Base-by-base conservation (phyloP, 2,329 filamentous ascomycete species). In the Cladosporium austrohemisphaericum region DNA sequence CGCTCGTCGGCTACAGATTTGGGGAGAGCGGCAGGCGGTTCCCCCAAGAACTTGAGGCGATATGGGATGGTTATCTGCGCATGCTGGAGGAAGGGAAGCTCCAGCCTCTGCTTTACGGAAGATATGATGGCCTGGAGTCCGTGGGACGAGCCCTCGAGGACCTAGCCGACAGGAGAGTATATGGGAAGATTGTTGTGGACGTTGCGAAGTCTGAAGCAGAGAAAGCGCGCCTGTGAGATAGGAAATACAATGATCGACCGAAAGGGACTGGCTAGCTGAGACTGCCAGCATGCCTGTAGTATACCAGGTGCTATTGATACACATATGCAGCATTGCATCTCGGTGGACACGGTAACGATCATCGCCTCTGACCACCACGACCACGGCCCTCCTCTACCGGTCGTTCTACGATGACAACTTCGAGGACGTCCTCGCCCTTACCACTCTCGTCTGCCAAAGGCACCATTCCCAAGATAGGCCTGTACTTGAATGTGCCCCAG, bases 401-500 rank as follows among this genome's bases (percentile, higher is more conserved):
- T 61, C 91, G 76, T 74, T 97, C 92, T 11, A 97, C 83, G 44
- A 97, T 74, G 2, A 89, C 91, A 38, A 96, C 86, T 69, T 98
- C 93, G 4, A 86, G 70, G 9, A 72, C 68, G 58, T 68, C 60
- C 23, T 60, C 59, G 14, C 56, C 60, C 23, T 38, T 47, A 22
- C 55, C 62, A 22, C 60, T 62, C 77, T 68, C 35, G 32, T 63
- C 60, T 18, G 71, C 73, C 25, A 85, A 68, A 14, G 79, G 76
- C 16, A 82, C 76, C 36, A 85, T 77, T 4, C 91, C 93, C 53
- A 98, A 75, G 59, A 98, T 90, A n/a, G 91, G 88, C 51, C 91
- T 80, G 70, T 97, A 98, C 69, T 95, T 94, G 76, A 86, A 90
- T 4, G 91, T 95, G 65, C 84, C 81, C 88, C 90, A 97, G 71